Evolutionary conservation across 805 yeast species (phyloP).

Genomic region (Lipomyces japonicus): DNA sequence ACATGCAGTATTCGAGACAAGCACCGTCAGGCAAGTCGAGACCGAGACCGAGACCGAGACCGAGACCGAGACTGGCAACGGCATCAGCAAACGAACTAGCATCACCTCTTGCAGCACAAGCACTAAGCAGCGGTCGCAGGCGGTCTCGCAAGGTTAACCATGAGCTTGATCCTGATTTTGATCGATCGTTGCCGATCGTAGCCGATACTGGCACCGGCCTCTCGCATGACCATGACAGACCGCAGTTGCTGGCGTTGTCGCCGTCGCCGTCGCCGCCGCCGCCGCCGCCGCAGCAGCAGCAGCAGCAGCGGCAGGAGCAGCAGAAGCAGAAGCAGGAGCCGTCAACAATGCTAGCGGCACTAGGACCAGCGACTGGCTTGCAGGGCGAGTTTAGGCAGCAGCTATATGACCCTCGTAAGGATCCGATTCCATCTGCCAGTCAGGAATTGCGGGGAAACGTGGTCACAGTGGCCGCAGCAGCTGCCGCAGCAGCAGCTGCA

Average conservation of each 20-base stretch:
- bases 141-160: neutral
- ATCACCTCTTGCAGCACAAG: no score
- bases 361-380: neutral
- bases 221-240: neutral
- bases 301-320: neutral
- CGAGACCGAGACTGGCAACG: neutral
- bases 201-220: no score
- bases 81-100: neutral
- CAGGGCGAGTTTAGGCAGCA: constrained; percentile 6
- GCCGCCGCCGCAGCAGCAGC: constrained; percentile 1
- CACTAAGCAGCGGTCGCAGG: neutral
- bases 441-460: no score
- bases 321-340: neutral
- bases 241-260: neutral
- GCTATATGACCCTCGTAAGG: constrained; percentile 22
- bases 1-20: no score
- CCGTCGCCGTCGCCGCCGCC: neutral
- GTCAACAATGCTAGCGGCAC: neutral
- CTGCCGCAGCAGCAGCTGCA: neutral
- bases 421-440: constrained; percentile 14
- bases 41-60: neutral
- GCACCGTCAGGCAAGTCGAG: no score
- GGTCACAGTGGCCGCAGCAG: neutral
- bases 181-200: constrained; percentile 21
- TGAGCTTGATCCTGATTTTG: constrained; percentile 24